Percentiles rank a stretch among this genome's conserved stretches.
These are phyloP conservation scores for Punctularia strigosozonata DNA, from an alignment of 768 basidiomycete species.

Conservation along the genomic window DNA sequence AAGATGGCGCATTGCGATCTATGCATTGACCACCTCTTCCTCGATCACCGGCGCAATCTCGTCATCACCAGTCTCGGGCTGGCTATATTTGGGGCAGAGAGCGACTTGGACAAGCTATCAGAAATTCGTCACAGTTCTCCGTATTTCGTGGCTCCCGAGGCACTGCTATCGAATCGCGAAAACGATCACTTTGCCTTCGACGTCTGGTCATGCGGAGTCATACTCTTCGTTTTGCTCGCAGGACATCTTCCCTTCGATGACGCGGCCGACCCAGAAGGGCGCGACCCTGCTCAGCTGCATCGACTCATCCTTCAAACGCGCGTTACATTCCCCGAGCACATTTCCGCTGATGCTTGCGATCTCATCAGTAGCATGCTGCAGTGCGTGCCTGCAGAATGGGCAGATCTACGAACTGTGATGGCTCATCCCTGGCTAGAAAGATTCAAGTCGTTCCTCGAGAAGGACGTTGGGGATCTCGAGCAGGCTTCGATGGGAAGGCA, in stretches of 20 bases:
- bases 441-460: too few relatives aligned
- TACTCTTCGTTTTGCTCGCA: conserved; percentile 79
- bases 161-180: conserved; percentile 73
- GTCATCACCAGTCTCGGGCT: conserved; percentile 96
- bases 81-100: conserved; percentile 75
- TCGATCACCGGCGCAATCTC: conserved; percentile 75
- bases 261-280: too few relatives aligned
- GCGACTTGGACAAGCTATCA: conserved; percentile 9
- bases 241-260: conserved; percentile 91
- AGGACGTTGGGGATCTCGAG: too few relatives aligned
- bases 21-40: conserved; percentile 87
- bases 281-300: too few relatives aligned
- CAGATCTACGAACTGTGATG: too few relatives aligned
- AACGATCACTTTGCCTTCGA: conserved; percentile 82
- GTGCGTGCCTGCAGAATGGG: too few relatives aligned
- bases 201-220: conserved; percentile 95
- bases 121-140: conserved; percentile 92
- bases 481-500: too few relatives aligned
- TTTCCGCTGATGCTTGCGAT: too few relatives aligned
- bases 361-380: too few relatives aligned
- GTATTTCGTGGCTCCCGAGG: conserved; percentile 91
- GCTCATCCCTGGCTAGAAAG: too few relatives aligned
- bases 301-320: too few relatives aligned
- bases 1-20: conserved; percentile 91
- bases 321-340: too few relatives aligned